A percentile compares a stretch with the other conserved stretches of the same genome.
Conservation (phyloP, 768 basidiomycete genomes). For the Collybiopsis confluens region DNA sequence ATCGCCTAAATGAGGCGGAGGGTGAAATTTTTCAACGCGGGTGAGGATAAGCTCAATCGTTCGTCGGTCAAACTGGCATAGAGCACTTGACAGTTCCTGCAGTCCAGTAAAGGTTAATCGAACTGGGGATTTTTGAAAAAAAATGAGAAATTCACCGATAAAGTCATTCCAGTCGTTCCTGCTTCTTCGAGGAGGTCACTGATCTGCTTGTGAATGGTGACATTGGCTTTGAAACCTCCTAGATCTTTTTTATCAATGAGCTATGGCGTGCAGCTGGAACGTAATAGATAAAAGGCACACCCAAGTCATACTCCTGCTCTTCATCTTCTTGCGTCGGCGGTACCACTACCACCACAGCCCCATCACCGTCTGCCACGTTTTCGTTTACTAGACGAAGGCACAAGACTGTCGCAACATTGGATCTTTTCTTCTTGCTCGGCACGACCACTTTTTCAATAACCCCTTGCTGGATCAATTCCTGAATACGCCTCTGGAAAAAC, state of each 20-base stretch:
- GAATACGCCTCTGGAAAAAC: conserved; percentile 72
- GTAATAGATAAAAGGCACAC: conserved; percentile 23
- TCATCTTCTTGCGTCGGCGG: conserved; percentile 22
- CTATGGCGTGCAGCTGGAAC: neutral
- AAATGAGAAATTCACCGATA: conserved; percentile 45
- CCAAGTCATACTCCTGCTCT: conserved; percentile 37
- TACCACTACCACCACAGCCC: conserved; percentile 30
- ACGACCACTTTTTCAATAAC: conserved; percentile 73
- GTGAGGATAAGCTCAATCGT: conserved; percentile 79
- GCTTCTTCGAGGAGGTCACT: conserved; percentile 68
- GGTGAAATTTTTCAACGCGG: conserved; percentile 57
- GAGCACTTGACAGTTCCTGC: conserved; percentile 59
- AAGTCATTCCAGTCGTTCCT: conserved; percentile 64
- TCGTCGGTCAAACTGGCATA: conserved; percentile 74
- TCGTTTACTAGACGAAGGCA: conserved; percentile 63
- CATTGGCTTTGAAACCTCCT: conserved; percentile 48
- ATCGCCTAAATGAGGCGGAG: conserved; percentile 71
- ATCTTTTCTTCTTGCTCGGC: conserved; percentile 47
- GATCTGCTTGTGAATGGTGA: conserved; percentile 77
- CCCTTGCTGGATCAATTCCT: conserved; percentile 68
- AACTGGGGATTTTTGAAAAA: neutral
- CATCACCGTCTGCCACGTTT: conserved; percentile 27
- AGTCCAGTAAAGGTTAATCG: neutral
- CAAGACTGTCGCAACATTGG: conserved; percentile 42
- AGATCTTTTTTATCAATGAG: conserved; percentile 26